These are phyloP conservation scores for Ceriops zippeliana DNA, from an alignment of 345 rosid genomes.

Conservation along the genomic window DNA sequence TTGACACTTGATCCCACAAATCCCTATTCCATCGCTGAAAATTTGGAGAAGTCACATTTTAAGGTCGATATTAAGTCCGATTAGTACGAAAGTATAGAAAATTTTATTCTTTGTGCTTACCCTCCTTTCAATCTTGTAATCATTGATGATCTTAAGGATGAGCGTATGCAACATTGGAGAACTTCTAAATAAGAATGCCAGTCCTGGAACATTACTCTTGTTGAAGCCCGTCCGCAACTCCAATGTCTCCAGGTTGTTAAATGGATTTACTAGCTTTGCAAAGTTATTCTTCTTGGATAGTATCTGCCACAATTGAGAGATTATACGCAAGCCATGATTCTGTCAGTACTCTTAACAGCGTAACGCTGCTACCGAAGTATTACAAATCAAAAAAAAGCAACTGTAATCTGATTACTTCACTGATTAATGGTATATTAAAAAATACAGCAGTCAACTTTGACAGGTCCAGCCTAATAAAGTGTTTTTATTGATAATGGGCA, in stretches of 20 bases:
- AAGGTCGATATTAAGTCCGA: not conserved
- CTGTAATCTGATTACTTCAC: too few species aligned
- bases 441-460: too few species aligned
- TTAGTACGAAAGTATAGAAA: not conserved
- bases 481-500: too few species aligned
- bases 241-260: constrained; percentile 47
- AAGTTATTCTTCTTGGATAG: constrained; percentile 44
- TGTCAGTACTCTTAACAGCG: not conserved
- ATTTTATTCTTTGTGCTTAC: constrained; percentile 26
- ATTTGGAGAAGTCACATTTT: not conserved
- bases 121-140: constrained; percentile 52
- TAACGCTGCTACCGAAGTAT: not conserved
- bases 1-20: constrained; percentile 53
- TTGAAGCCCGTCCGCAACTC: constrained; percentile 55
- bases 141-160: constrained; percentile 48
- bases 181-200: constrained; percentile 59
- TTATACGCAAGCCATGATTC: not conserved
- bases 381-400: too few species aligned
- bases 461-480: too few species aligned
- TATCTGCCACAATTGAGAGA: constrained; percentile 39
- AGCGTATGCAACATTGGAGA: constrained; percentile 56
- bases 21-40: constrained; percentile 73
- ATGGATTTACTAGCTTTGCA: constrained; percentile 36
- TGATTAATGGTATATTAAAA: too few species aligned
- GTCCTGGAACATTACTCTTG: constrained; percentile 43